Conservation (phyloP, 2,329 filamentous ascomycete species). For the Fusarium circinatum region DNA sequence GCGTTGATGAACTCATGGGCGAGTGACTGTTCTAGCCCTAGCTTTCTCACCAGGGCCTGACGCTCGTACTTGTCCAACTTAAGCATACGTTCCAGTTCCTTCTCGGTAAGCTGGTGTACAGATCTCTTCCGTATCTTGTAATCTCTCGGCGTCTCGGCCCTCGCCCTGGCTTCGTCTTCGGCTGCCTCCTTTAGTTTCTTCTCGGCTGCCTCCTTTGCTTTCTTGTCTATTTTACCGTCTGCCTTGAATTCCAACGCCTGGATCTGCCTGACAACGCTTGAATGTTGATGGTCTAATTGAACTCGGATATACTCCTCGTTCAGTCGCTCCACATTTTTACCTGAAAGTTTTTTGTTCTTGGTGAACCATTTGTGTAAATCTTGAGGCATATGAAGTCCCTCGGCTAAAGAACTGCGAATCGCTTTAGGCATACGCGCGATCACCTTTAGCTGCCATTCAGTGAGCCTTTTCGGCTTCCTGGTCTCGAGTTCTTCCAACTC, state of each 20-base stretch:
- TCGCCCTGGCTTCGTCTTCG: not conserved
- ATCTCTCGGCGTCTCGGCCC: not conserved
- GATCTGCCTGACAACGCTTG: not conserved
- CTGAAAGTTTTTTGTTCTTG: not conserved
- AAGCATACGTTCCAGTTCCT: not conserved
- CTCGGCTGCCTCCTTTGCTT: not conserved
- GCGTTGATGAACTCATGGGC: conserved; percentile 1
- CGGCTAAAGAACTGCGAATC: not conserved
- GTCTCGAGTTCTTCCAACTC: not conserved
- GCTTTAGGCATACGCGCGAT: not conserved
- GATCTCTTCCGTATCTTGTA: not conserved
- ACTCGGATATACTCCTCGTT: not conserved
- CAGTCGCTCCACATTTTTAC: not conserved
- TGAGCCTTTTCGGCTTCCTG: not conserved
- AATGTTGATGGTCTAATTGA: not conserved
- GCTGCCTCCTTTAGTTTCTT: not conserved
- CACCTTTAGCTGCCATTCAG: not conserved
- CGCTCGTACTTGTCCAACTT: not conserved
- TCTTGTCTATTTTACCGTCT: not conserved
- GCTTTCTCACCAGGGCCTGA: not conserved
- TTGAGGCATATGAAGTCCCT: not conserved
- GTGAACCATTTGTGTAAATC: not conserved
- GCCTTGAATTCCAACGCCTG: not conserved
- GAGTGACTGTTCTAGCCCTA: not conserved
- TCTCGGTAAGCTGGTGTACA: not conserved